Evolutionary conservation across 108 stramenopile species (phyloP).

Genomic region (Hondaea fermentalgiana): DNA sequence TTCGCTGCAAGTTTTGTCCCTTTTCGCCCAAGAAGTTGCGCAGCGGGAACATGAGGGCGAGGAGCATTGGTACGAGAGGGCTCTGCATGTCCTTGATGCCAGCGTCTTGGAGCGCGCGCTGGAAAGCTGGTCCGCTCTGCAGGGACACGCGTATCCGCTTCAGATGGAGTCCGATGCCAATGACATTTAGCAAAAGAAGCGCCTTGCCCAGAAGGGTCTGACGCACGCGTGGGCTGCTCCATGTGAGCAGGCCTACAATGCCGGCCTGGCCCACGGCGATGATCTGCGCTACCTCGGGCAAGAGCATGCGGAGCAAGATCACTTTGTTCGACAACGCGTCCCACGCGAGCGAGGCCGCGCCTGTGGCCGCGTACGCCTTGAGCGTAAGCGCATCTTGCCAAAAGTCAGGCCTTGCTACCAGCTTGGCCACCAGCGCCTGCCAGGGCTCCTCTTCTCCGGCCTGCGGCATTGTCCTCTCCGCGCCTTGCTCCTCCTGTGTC

Average conservation of each 20-base stretch:
- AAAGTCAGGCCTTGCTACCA: not conserved
- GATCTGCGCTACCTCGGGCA: not conserved
- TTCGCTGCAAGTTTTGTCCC: not conserved
- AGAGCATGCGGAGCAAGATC: not conserved
- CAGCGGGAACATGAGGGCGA: not conserved
- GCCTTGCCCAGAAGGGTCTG: not conserved
- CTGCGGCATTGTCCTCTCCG: too few species aligned
- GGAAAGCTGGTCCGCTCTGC: not conserved
- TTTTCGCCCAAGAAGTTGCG: not conserved
- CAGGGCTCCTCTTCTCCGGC: not conserved
- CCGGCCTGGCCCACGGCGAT: not conserved
- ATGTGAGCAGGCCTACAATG: not conserved
- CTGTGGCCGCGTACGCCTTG: not conserved
- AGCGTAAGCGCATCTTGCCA: not conserved
- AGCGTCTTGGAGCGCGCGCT: not conserved
- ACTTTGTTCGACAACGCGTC: not conserved
- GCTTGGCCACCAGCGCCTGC: not conserved
- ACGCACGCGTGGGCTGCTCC: not conserved
- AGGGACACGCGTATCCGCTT: not conserved
- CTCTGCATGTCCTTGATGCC: not conserved
- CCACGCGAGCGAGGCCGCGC: not conserved
- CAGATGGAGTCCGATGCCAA: not conserved
- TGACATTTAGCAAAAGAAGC: not conserved
- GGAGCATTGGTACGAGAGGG: not conserved
- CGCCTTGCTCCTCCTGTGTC: too few species aligned